phyloP scores from a whole-genome alignment of 169 alveolate genomes.

The Eimeria tenella region DNA sequence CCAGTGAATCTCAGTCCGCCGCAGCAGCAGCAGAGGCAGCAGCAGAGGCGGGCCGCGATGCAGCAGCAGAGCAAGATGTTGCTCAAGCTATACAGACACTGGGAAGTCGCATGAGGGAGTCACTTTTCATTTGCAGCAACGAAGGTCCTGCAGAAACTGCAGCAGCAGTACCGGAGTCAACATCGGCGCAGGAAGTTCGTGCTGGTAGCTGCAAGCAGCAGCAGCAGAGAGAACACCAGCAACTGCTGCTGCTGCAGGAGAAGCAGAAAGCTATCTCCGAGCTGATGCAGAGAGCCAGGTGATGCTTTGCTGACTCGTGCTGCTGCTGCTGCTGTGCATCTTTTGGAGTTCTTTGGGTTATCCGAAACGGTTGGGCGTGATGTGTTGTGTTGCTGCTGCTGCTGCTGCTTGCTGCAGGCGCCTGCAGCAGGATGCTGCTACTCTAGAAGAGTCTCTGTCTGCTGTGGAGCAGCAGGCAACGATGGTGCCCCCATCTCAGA shows the following conservation, averaged over 20 bases:
- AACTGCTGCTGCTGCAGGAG: not conserved
- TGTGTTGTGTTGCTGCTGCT: constrained; percentile 31
- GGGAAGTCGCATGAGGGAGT: constrained; percentile 45
- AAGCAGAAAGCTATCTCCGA: not conserved
- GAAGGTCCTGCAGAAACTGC: not conserved
- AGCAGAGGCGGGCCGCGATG: not conserved
- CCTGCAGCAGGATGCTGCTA: constrained; percentile 31
- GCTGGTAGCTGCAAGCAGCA: not conserved
- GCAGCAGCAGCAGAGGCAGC: constrained; percentile 39
- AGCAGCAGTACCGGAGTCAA: constrained; percentile 7
- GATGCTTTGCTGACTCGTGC: not conserved
- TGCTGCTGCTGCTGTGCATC: constrained; percentile 38
- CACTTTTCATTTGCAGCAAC: not conserved
- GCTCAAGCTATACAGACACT: not conserved
- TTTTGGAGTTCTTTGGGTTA: not conserved
- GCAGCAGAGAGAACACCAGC: constrained; percentile 13
- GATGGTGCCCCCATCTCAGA: not conserved
- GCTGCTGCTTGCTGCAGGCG: constrained; percentile 44
- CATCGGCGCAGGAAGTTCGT: not conserved
- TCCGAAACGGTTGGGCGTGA: too few species aligned
- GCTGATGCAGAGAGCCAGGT: constrained; percentile 21
- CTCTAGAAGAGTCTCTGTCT: not conserved
- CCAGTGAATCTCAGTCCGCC: not conserved
- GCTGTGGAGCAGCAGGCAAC: constrained; percentile 50
- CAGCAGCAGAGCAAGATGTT: not conserved